phyloP scores from a whole-genome alignment of 768 basidiomycete genomes.

The Sistotremastrum suecicum region DNA sequence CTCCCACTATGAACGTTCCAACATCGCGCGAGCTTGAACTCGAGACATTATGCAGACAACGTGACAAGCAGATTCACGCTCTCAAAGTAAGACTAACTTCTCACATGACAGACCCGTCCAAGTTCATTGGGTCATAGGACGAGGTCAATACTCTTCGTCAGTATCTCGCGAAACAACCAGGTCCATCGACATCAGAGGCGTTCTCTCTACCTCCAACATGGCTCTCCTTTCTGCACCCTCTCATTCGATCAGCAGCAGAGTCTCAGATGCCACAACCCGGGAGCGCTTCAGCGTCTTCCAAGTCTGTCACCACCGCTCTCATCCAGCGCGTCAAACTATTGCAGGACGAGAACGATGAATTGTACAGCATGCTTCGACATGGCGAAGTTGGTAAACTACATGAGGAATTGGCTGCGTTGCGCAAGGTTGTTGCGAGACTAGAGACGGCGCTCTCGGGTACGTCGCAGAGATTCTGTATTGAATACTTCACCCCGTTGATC shows the following conservation, averaged over 20 bases:
- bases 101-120: slow-evolving; percentile 11
- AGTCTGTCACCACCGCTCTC: slow-evolving; percentile 58
- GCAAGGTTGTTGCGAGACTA: slow-evolving; percentile 51
- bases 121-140: slow-evolving; percentile 32
- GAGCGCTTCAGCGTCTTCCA: slow-evolving; percentile 19
- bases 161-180: slow-evolving; percentile 46
- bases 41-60: slow-evolving; percentile 60
- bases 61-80: slow-evolving; percentile 57
- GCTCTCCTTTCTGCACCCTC: slow-evolving; percentile 54
- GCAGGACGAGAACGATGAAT: slow-evolving; percentile 80
- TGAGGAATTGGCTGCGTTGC: slow-evolving; percentile 63
- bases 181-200: slow-evolving; percentile 42
- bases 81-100: slow-evolving; percentile 43
- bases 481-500: slow-evolving; percentile 1
- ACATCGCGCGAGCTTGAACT: slow-evolving; percentile 68
- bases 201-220: slow-evolving; percentile 60
- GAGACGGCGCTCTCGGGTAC: slow-evolving; percentile 68
- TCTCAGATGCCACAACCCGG: slow-evolving; percentile 15
- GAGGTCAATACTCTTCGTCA: slow-evolving; percentile 59
- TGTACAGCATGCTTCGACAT: slow-evolving; percentile 59
- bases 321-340: slow-evolving; percentile 57
- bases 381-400: slow-evolving; percentile 72
- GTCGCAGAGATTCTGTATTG: slow-evolving; percentile 7
- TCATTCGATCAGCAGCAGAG: slow-evolving; percentile 30
- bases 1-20: slow-evolving; percentile 47